These are phyloP conservation scores for Haberlea rhodopensis DNA, from an alignment of 257 asterid species.

Conservation along the genomic window DNA sequence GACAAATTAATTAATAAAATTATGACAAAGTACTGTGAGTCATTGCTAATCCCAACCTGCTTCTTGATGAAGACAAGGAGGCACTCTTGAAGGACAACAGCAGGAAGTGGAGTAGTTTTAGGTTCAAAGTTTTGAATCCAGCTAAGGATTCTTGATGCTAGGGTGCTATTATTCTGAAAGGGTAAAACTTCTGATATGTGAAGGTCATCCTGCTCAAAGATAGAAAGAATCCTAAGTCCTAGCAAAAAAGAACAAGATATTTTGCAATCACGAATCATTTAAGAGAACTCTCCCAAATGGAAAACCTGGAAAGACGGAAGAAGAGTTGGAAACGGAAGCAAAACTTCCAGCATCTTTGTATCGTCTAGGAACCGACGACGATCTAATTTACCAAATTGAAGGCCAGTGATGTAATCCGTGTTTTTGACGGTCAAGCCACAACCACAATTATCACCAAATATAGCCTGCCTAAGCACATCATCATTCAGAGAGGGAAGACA, in stretches of 20 bases:
- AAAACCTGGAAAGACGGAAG: conserved; percentile 82
- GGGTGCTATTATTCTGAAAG: conserved; percentile 85
- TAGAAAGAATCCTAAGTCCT: conserved; percentile 20
- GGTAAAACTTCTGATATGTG: conserved; percentile 76
- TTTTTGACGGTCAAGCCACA: conserved; percentile 36
- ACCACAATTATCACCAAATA: conserved; percentile 47
- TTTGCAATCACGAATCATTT: conserved; percentile 23
- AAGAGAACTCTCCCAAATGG: conserved; percentile 17
- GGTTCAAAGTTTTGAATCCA: conserved; percentile 69
- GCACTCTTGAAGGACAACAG: conserved; percentile 84
- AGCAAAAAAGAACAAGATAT: conserved; percentile 16
- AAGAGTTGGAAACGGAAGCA: conserved; percentile 90
- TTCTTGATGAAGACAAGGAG: conserved; percentile 68
- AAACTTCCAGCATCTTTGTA: conserved; percentile 56
- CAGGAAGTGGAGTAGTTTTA: conserved; percentile 68
- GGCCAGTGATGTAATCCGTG: conserved; percentile 60
- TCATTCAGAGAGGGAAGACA: conserved; percentile 84
- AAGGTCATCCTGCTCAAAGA: conserved; percentile 65
- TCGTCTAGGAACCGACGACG: conserved; percentile 53
- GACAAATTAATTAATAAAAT: conserved; percentile 13
- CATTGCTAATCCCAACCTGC: conserved; percentile 51
- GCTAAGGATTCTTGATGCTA: conserved; percentile 71
- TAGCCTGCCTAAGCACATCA: conserved; percentile 65
- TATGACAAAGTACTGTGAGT: conserved; percentile 14
- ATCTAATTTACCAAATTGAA: conserved; percentile 65